A percentile compares a stretch with the other conserved stretches of the same genome.
Conservation (phyloP, 164 flowering plant species). For the Protea cynaroides region DNA sequence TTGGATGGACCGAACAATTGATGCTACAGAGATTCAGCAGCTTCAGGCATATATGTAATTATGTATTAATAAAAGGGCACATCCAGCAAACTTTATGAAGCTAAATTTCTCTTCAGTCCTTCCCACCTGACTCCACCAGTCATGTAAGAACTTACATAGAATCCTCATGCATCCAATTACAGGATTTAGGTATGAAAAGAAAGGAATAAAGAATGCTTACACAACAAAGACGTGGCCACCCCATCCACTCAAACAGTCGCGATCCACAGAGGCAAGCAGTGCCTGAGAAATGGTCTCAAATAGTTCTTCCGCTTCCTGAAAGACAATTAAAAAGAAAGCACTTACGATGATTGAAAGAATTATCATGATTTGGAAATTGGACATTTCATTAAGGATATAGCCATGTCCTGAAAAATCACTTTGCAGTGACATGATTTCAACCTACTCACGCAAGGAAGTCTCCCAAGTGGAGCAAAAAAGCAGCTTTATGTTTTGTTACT, state of each 20-base stretch:
- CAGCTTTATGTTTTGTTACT: too few relatives aligned
- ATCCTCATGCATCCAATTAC: neutral
- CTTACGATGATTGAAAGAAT: neutral
- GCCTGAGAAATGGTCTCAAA: conserved; percentile 94
- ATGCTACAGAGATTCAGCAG: neutral
- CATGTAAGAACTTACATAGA: neutral
- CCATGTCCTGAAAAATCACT: too few relatives aligned
- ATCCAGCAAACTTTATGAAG: neutral
- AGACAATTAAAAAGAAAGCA: conserved; percentile 4
- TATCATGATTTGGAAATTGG: neutral
- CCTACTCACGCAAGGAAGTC: too few relatives aligned
- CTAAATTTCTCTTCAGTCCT: neutral
- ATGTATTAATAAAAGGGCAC: neutral
- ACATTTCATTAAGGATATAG: neutral
- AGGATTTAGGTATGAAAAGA: neutral
- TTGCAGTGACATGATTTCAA: too few relatives aligned
- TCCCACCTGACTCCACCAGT: neutral
- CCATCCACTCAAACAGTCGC: conserved; percentile 97
- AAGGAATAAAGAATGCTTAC: conserved; percentile 35
- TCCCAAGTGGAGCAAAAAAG: too few relatives aligned
- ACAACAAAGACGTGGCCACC: conserved; percentile 91
- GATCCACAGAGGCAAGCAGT: conserved; percentile 74
- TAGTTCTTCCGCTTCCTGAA: conserved; percentile 83
- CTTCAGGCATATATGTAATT: neutral
- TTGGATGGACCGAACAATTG: neutral